These are phyloP conservation scores for Oemleria cerasiformis DNA, from an alignment of 306 rosid species.

Conservation along the genomic window DNA sequence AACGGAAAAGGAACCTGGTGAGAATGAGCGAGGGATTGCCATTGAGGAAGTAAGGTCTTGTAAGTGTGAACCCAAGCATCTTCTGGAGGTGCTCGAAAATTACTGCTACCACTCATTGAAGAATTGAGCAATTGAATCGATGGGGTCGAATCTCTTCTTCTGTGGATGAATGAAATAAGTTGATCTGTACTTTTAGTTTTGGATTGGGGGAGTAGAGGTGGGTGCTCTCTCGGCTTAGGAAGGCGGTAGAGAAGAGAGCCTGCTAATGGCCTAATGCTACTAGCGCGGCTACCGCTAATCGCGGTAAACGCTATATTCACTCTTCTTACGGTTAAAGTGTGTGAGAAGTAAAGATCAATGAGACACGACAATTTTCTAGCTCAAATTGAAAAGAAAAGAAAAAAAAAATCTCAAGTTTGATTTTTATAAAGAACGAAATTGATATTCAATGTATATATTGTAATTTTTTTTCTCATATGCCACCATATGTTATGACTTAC, in stretches of 20 bases:
- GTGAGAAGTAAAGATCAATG: neutral
- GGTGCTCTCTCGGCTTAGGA: neutral
- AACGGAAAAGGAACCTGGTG: constrained; percentile 26
- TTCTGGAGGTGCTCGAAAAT: constrained; percentile 38
- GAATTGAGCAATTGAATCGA: neutral
- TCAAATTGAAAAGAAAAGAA: no score
- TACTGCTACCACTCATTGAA: constrained; percentile 26
- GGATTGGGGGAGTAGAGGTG: constrained; percentile 2
- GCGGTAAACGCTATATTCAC: neutral
- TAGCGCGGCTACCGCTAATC: neutral
- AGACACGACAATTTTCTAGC: no score
- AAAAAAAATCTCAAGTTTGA: no score
- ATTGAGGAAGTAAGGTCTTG: constrained; percentile 44
- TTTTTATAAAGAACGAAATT: no score
- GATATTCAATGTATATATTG: no score
- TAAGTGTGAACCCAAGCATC: constrained; percentile 51
- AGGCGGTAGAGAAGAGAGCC: neutral
- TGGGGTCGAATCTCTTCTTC: neutral
- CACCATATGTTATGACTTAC: no score
- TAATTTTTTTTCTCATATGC: no score
- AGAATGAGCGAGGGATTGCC: constrained; percentile 43
- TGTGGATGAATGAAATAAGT: neutral
- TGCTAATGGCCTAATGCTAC: neutral
- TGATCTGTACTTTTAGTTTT: neutral
- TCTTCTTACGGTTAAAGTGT: neutral